Percentiles rank a stretch among this genome's conserved stretches.
phyloP scores from a whole-genome alignment of 176 grass and related monocot genomes.

The Oryza longistaminata region DNA sequence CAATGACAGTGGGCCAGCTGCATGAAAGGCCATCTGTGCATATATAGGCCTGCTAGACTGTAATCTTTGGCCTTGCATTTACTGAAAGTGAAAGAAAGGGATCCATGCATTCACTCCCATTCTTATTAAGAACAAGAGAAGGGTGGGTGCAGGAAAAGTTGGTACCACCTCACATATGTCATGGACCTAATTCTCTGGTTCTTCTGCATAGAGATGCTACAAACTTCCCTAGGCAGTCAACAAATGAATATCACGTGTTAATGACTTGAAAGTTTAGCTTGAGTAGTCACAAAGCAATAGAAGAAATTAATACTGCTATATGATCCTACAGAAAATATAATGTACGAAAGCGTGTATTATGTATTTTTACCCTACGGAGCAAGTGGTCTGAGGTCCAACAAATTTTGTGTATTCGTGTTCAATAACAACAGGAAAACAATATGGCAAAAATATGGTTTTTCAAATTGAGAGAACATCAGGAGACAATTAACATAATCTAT shows the following conservation, averaged over 20 bases:
- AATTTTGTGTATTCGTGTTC: neutral
- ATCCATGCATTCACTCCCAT: neutral
- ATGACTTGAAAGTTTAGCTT: neutral
- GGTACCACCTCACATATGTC: conserved; percentile 9
- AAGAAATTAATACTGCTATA: neutral
- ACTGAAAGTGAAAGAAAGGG: neutral
- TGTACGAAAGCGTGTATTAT: neutral
- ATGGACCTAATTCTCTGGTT: neutral
- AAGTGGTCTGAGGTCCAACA: neutral
- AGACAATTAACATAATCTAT: neutral
- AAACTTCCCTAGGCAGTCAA: neutral
- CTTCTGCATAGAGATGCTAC: neutral
- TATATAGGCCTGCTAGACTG: neutral
- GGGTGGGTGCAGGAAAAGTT: neutral
- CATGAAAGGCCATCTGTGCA: neutral
- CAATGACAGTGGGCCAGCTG: neutral
- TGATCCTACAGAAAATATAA: neutral
- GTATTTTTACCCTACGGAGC: neutral
- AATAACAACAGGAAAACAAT: neutral
- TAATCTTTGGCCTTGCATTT: neutral
- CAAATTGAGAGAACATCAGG: neutral
- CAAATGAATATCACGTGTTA: neutral
- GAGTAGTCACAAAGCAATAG: neutral
- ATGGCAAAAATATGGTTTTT: neutral
- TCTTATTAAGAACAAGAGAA: neutral